Evolutionary conservation across 1,139 yeast genomes (phyloP), one percentile per base, ranked within the genome.

Genomic region (Zygoascus sp.): DNA sequence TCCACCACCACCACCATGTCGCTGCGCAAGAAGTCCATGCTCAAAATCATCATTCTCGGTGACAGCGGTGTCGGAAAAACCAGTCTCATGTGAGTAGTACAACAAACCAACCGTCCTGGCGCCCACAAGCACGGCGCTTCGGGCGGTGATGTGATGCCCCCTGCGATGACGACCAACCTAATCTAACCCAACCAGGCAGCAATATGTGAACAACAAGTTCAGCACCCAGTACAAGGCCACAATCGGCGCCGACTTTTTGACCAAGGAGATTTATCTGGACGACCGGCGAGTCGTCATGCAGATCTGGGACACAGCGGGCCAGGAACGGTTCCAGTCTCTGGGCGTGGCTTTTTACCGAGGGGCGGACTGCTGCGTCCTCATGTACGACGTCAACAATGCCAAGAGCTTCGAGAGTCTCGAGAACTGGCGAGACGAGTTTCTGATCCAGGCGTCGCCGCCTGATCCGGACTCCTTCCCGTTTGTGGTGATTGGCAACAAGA

Each of bases 41-140:
- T 92, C 58, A 92, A 92, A 70, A 96, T 92, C 52, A 92, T 92
- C 65, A 89, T 92, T 50, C 76, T 92, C 50, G 98, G 98, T 38
- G 98, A 92, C 66, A 86, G 96, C 4, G 98, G 97, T 45, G 98
- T 92, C 45, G 98, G 98, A 21, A 92, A 92, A 73, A 92, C 98
- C 21, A 89, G 97, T 4, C 73, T 92, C 59, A 90, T 92, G 73
- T 61, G 49, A 28, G 65, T 57, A n/a, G 19, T 32, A 3, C 28
- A 7, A 3, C 28, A 10, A 10, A 3, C 9, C n/a, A 25, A 3
- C n/a, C n/a, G 15, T n/a, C 27, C 17, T n/a, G 27, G 40, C 39
- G 16, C 20, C 39, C 39, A 19, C 25, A 22, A n/a, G n/a, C n/a
- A n/a, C n/a, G n/a, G n/a, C n/a, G n/a, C n/a, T n/a, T n/a, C n/a